Percentiles rank a stretch among this genome's conserved stretches.
Evolutionary conservation across 2,329 filamentous ascomycete species (phyloP).

Genomic region (Diaporthe australafricana): DNA sequence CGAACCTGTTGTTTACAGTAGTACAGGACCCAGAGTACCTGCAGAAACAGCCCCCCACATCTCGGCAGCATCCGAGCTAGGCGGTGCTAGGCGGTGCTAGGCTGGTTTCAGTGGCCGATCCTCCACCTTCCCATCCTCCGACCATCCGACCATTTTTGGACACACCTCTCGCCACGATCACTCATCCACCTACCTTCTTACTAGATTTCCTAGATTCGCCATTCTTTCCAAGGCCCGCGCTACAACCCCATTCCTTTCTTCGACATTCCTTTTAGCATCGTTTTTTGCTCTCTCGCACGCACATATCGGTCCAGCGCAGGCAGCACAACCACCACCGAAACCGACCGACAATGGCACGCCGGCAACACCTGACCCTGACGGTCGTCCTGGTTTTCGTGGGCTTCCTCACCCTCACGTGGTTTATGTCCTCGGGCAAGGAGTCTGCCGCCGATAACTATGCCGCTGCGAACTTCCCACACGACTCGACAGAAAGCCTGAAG

Average conservation of each 20-base stretch:
- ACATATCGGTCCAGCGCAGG: background rate
- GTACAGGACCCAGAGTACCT: background rate
- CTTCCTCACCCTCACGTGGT: slow-evolving; percentile 69
- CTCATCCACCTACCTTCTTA: background rate
- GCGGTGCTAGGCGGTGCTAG: slow-evolving; percentile 4
- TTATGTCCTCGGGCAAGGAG: slow-evolving; percentile 57
- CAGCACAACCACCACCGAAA: background rate
- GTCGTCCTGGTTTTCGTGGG: slow-evolving; percentile 66
- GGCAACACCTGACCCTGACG: slow-evolving; percentile 64
- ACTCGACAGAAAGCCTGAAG: slow-evolving; percentile 42
- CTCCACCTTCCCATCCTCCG: slow-evolving; percentile 18
- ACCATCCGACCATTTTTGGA: slow-evolving; percentile 13
- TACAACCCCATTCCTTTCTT: background rate
- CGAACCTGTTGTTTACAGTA: background rate
- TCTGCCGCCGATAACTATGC: slow-evolving; percentile 39
- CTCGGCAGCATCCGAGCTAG: slow-evolving; percentile 31
- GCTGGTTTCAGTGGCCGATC: slow-evolving; percentile 29
- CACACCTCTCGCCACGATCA: background rate
- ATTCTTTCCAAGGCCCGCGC: slow-evolving; percentile 14
- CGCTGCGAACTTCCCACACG: slow-evolving; percentile 38
- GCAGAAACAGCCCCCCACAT: slow-evolving; percentile 27
- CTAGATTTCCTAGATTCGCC: background rate
- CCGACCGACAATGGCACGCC: slow-evolving; percentile 59
- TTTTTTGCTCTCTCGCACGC: background rate
- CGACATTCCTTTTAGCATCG: background rate